These are phyloP conservation scores for Pleurotus ostreatus DNA, from an alignment of 768 basidiomycete genomes.

Conservation along the genomic window DNA sequence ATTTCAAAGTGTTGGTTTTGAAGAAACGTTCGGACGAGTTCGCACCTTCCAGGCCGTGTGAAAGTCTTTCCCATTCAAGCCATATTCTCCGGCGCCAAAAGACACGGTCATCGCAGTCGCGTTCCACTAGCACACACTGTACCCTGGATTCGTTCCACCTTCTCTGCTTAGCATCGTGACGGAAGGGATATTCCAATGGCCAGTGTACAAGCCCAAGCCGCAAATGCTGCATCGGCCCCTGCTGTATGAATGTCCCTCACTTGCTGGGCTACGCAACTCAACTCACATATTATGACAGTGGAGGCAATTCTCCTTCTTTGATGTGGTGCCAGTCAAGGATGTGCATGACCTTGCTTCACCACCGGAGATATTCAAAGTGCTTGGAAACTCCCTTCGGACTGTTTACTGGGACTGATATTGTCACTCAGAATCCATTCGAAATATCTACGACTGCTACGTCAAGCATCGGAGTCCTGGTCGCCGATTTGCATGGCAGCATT, in stretches of 20 bases:
- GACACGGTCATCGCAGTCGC: background rate
- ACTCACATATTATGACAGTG: constrained; percentile 42
- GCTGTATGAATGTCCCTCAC: constrained; percentile 14
- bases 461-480: constrained; percentile 65
- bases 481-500: constrained; percentile 82
- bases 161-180: background rate
- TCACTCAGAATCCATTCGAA: constrained; percentile 54
- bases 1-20: background rate
- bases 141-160: background rate
- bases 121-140: background rate
- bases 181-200: background rate
- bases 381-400: background rate
- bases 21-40: background rate
- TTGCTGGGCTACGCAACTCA: background rate
- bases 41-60: constrained; percentile 1
- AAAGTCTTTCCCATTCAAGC: background rate
- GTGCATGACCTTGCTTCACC: constrained; percentile 68
- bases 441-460: constrained; percentile 68
- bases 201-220: constrained; percentile 1
- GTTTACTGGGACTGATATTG: background rate
- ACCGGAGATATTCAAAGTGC: constrained; percentile 78
- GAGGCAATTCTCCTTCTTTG: constrained; percentile 91
- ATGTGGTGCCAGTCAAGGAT: constrained; percentile 72
- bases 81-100: background rate
- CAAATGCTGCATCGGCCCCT: constrained; percentile 15